phyloP scores from a whole-genome alignment of 2,329 filamentous ascomycete genomes.

The Bipolaris bicolor region DNA sequence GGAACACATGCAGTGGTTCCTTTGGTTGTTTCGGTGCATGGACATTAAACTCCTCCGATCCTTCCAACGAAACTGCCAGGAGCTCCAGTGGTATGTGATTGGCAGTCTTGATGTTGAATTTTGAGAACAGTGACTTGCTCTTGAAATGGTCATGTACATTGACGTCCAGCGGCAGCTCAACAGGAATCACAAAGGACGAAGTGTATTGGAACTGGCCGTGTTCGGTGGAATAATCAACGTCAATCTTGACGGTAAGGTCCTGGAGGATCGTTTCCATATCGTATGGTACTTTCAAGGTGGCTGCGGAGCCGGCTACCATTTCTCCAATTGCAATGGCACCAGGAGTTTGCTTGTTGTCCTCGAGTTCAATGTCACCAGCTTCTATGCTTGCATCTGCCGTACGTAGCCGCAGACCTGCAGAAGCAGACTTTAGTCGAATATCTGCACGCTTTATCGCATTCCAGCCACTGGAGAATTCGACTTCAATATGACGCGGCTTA shows the following conservation, averaged over 20 bases:
- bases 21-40: constrained; percentile 58
- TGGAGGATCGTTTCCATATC: constrained; percentile 78
- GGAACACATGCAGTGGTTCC: constrained; percentile 68
- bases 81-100: constrained; percentile 76
- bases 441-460: constrained; percentile 64
- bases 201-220: constrained; percentile 70
- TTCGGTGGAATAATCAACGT: constrained; percentile 74
- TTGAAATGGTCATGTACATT: constrained; percentile 98
- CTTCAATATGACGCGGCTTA: constrained; percentile 75
- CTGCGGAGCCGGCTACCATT: constrained; percentile 53
- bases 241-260: constrained; percentile 75
- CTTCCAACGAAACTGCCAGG: constrained; percentile 71
- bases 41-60: constrained; percentile 72
- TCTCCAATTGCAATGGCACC: constrained; percentile 55
- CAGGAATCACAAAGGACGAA: constrained; percentile 67
- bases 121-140: constrained; percentile 78
- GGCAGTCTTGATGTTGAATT: constrained; percentile 87
- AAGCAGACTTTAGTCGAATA: constrained; percentile 63
- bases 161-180: constrained; percentile 84
- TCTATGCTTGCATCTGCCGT: constrained; percentile 57
- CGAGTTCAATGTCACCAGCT: constrained; percentile 51
- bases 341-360: constrained; percentile 52
- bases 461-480: constrained; percentile 75
- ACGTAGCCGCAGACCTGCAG: constrained; percentile 64
- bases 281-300: constrained; percentile 76